These are phyloP conservation scores for Hericium coralloides DNA, from an alignment of 768 basidiomycete genomes.

Conservation along the genomic window DNA sequence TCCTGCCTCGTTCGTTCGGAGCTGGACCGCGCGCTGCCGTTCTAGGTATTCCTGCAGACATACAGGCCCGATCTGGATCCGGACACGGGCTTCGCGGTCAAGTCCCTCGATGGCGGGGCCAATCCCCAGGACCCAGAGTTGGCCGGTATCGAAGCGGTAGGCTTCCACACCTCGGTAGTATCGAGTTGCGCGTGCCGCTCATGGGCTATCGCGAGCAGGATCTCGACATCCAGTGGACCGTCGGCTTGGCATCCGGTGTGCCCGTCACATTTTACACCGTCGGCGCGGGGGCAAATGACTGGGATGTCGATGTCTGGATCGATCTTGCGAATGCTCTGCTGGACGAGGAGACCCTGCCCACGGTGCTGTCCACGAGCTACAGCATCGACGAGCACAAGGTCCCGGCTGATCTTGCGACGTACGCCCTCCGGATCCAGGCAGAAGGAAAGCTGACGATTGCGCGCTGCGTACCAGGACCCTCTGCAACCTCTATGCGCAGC, in stretches of 20 bases:
- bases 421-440: neutral
- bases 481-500: conserved; percentile 11
- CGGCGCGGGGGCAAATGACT: conserved; percentile 13
- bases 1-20: too few relatives aligned
- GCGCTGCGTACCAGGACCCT: conserved; percentile 1
- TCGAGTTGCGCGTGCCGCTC: neutral
- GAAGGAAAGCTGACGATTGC: neutral
- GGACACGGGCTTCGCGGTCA: conserved; percentile 7
- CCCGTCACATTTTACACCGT: conserved; percentile 19
- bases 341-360: conserved; percentile 2
- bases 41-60: conserved; percentile 3
- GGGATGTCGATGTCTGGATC: conserved; percentile 4
- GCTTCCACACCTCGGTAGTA: neutral
- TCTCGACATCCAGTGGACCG: conserved; percentile 16
- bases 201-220: conserved; percentile 4
- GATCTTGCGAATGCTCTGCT: conserved; percentile 9
- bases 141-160: conserved; percentile 15
- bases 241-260: conserved; percentile 15
- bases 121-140: conserved; percentile 6
- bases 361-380: conserved; percentile 9
- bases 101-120: conserved; percentile 15
- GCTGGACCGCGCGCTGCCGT: too few relatives aligned
- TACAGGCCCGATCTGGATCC: conserved; percentile 8
- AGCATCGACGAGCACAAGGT: conserved; percentile 5
- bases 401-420: conserved; percentile 4